phyloP scores from a whole-genome alignment of 441 rosid species.

The Pelargonium myrrhifolium region DNA sequence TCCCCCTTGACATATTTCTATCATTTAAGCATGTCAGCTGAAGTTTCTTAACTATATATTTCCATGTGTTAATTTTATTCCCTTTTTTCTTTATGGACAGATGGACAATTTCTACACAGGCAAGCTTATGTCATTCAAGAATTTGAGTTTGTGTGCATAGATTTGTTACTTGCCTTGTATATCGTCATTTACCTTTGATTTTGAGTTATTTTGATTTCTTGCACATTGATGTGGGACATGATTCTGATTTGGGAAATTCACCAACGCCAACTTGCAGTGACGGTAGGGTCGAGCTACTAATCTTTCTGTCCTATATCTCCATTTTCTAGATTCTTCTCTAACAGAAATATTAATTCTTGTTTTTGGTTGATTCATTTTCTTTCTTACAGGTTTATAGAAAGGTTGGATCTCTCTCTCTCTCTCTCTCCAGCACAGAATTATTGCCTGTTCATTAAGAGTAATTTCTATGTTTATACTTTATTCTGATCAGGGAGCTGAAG shows the following conservation, averaged over 20 bases:
- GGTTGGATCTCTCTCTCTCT: slow-evolving; percentile 40
- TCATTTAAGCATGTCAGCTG: neutral
- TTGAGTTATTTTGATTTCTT: slow-evolving; percentile 18
- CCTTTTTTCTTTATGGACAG: slow-evolving; percentile 37
- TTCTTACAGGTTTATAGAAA: slow-evolving; percentile 82
- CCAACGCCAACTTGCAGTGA: slow-evolving; percentile 47
- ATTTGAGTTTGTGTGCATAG: slow-evolving; percentile 3
- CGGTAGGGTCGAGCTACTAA: slow-evolving; percentile 42
- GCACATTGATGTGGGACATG: slow-evolving; percentile 21
- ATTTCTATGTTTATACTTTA: slow-evolving; percentile 9
- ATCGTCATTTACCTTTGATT: slow-evolving; percentile 16
- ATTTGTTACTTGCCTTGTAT: slow-evolving; percentile 10
- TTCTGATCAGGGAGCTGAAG: slow-evolving; percentile 87
- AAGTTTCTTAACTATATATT: slow-evolving; percentile 1
- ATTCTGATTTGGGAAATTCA: slow-evolving; percentile 20
- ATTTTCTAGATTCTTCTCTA: neutral
- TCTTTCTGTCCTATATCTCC: slow-evolving; percentile 5
- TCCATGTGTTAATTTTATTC: slow-evolving; percentile 18
- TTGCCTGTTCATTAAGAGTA: slow-evolving; percentile 14
- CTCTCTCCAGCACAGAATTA: neutral
- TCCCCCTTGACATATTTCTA: slow-evolving; percentile 3
- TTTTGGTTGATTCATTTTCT: slow-evolving; percentile 22
- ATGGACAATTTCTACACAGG: slow-evolving; percentile 99
- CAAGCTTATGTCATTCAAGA: slow-evolving; percentile 29
- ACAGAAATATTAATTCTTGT: slow-evolving; percentile 11